Percentiles rank a stretch among this genome's conserved stretches.
phyloP scores from a whole-genome alignment of 352 stramenopile species.

The Phytopythium oedochilum region DNA sequence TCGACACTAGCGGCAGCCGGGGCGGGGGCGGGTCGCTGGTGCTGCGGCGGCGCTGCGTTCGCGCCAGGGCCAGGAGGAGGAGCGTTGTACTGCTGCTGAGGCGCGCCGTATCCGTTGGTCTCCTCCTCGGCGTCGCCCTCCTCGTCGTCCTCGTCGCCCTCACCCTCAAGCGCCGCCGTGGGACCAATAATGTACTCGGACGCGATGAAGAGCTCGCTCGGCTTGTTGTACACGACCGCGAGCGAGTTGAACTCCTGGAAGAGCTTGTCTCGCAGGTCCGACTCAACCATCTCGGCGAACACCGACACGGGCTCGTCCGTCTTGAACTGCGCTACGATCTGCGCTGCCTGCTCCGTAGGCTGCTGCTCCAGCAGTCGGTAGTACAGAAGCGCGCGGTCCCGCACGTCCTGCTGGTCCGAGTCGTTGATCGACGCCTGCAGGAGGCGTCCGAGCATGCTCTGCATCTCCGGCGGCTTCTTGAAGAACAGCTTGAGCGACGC shows the following conservation, averaged over 20 bases:
- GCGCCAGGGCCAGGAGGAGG: not conserved
- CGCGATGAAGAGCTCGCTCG: constrained; percentile 94
- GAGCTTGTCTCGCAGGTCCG: constrained; percentile 83
- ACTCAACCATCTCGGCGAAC: constrained; percentile 81
- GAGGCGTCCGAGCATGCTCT: constrained; percentile 96
- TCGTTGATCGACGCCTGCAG: constrained; percentile 94
- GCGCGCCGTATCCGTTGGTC: not conserved
- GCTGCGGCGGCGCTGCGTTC: constrained; percentile 10
- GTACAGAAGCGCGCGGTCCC: constrained; percentile 97
- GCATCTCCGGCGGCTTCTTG: constrained; percentile 96
- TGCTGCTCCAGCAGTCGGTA: constrained; percentile 95
- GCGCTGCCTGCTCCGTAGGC: constrained; percentile 85
- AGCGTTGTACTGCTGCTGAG: not conserved
- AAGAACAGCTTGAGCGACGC: constrained; percentile 99
- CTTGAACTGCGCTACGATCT: constrained; percentile 83
- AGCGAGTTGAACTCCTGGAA: constrained; percentile 98
- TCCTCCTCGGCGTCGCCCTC: constrained; percentile 24
- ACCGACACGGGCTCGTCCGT: constrained; percentile 79
- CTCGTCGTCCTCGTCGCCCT: constrained; percentile 49
- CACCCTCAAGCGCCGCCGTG: constrained; percentile 28
- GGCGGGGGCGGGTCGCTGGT: constrained; percentile 29
- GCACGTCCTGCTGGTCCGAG: constrained; percentile 93
- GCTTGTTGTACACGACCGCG: constrained; percentile 96
- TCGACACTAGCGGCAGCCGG: constrained; percentile 42
- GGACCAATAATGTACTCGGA: constrained; percentile 48